phyloP scores from a whole-genome alignment of 257 asterid species.

The Agastache rugosa region DNA sequence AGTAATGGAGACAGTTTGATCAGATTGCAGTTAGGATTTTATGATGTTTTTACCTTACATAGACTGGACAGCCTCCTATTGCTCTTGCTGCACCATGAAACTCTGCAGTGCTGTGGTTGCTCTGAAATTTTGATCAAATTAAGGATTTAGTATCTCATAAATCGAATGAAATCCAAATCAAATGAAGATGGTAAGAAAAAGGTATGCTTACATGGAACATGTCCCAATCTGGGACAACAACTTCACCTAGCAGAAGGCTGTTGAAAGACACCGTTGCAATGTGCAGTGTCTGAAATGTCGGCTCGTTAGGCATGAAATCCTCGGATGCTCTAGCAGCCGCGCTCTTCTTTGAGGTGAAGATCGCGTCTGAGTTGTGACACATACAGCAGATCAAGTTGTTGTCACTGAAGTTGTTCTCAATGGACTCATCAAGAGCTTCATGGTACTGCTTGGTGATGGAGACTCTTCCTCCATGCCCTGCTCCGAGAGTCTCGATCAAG shows the following conservation, averaged over 20 bases:
- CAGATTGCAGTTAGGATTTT: neutral
- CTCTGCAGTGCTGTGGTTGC: conserved; percentile 56
- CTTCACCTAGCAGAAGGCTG: conserved; percentile 63
- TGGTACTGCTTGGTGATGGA: conserved; percentile 61
- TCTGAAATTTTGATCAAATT: conserved; percentile 36
- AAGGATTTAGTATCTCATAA: neutral
- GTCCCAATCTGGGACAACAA: conserved; percentile 70
- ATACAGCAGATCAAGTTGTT: conserved; percentile 66
- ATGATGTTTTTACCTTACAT: conserved; percentile 53
- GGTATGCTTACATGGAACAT: conserved; percentile 60
- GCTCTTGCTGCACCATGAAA: conserved; percentile 75
- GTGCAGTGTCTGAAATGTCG: conserved; percentile 60
- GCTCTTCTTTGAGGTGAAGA: conserved; percentile 57
- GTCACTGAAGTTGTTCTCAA: conserved; percentile 56
- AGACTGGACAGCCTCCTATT: conserved; percentile 66
- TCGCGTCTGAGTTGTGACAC: conserved; percentile 65
- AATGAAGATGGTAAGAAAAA: neutral
- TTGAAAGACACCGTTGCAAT: conserved; percentile 61
- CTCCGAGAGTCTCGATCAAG: conserved; percentile 60
- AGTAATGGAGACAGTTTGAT: neutral
- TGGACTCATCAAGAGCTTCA: conserved; percentile 68
- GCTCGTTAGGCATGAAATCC: conserved; percentile 70
- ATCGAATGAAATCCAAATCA: neutral
- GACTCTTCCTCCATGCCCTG: conserved; percentile 75
- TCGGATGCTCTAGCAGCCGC: conserved; percentile 71